These are phyloP conservation scores for Pseudotulostoma volvatum DNA, from an alignment of 495 filamentous ascomycete species.

Conservation along the genomic window DNA sequence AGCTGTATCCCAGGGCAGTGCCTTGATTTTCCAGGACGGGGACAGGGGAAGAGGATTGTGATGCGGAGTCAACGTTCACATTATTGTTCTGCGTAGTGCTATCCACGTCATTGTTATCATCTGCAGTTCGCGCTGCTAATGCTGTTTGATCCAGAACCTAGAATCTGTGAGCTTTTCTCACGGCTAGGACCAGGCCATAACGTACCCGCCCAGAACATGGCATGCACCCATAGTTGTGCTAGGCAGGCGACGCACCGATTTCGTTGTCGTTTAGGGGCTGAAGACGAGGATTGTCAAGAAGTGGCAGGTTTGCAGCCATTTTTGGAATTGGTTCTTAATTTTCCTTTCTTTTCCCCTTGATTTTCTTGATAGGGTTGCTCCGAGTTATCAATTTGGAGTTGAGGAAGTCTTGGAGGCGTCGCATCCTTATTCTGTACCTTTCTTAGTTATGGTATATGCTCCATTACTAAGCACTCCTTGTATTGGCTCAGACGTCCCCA, in stretches of 20 bases:
- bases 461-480: too few species aligned
- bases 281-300: constrained; percentile 81
- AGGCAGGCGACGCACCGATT: constrained; percentile 51
- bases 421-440: too few species aligned
- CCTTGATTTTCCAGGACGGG: constrained; percentile 61
- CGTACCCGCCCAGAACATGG: constrained; percentile 85
- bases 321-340: too few species aligned
- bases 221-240: constrained; percentile 94
- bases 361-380: too few species aligned
- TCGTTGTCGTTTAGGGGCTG: constrained; percentile 80
- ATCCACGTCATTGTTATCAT: too few species aligned
- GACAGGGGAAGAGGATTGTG: neutral
- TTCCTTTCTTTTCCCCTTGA: too few species aligned
- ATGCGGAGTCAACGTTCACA: constrained; percentile 22
- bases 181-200: constrained; percentile 69
- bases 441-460: too few species aligned
- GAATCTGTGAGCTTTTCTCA: constrained; percentile 60
- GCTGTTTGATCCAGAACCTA: constrained; percentile 33
- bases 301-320: constrained; percentile 29
- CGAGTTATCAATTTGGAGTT: too few species aligned
- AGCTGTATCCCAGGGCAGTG: constrained; percentile 71
- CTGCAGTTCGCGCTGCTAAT: too few species aligned
- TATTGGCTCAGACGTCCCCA: too few species aligned
- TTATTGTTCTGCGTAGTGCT: constrained; percentile 34
- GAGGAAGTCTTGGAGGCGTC: too few species aligned